These are phyloP conservation scores for Leucoagaricus sp. DNA, from an alignment of 1,284 basidiomycete genomes.

Conservation along the genomic window DNA sequence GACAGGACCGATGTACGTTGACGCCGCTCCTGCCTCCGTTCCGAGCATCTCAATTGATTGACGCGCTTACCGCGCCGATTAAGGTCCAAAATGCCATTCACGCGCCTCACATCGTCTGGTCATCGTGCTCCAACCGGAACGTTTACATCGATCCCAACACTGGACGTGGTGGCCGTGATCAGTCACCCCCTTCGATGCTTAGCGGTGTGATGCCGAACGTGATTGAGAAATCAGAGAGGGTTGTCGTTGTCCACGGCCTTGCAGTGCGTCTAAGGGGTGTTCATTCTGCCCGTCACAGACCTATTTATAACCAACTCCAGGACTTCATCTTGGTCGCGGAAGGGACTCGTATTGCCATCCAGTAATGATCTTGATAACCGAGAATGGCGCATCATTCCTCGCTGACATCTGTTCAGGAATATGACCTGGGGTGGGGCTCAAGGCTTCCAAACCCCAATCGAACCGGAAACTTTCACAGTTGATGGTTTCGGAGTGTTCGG, in stretches of 20 bases:
- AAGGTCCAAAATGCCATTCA: conserved; percentile 78
- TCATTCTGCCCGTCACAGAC: conserved; percentile 5
- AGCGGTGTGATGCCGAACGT: conserved; percentile 66
- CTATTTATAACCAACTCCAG: conserved; percentile 43
- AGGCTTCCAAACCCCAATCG: conserved; percentile 71
- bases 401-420: conserved; percentile 32
- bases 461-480: conserved; percentile 65
- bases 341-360: conserved; percentile 67
- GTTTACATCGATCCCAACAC: conserved; percentile 64
- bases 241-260: conserved; percentile 71
- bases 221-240: conserved; percentile 72
- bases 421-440: conserved; percentile 75
- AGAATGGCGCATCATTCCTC: background rate
- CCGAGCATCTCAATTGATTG: background rate
- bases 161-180: conserved; percentile 33
- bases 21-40: background rate
- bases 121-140: conserved; percentile 57
- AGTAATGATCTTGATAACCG: conserved; percentile 32
- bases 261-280: conserved; percentile 28
- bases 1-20: conserved; percentile 12
- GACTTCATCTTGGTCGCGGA: conserved; percentile 74
- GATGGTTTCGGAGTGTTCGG: conserved; percentile 69
- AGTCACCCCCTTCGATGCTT: conserved; percentile 52
- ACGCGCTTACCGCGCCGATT: conserved; percentile 8
- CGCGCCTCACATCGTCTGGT: conserved; percentile 67